These are phyloP conservation scores for Schizophyllum amplum DNA, from an alignment of 1,284 basidiomycete genomes.

Conservation along the genomic window DNA sequence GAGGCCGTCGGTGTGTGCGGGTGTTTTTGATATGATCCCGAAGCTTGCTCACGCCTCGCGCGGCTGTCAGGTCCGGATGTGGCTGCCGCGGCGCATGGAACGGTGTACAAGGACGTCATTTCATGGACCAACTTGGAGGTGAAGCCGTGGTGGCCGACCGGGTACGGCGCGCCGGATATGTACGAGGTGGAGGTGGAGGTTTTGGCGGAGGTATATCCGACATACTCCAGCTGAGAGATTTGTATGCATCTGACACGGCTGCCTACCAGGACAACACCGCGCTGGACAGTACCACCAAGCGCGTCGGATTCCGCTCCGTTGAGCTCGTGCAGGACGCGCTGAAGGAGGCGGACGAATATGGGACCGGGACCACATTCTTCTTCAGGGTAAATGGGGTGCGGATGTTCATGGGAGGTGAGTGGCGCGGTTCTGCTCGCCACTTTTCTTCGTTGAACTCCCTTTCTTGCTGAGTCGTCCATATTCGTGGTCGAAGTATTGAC, in stretches of 20 bases:
- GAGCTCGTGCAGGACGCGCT: conserved; percentile 71
- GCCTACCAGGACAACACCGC: conserved; percentile 24
- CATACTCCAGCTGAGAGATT: neutral
- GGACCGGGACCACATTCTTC: conserved; percentile 68
- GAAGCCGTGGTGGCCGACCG: conserved; percentile 79
- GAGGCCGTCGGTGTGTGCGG: no score
- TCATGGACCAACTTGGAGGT: conserved; percentile 33
- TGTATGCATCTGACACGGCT: neutral
- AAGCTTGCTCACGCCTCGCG: no score
- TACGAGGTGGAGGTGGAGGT: conserved; percentile 51
- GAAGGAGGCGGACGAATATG: conserved; percentile 35
- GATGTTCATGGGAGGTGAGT: conserved; percentile 77
- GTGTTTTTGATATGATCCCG: no score
- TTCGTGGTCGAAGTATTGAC: no score
- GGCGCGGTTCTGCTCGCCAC: neutral
- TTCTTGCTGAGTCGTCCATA: neutral
- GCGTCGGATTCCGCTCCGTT: conserved; percentile 70
- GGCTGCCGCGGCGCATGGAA: neutral
- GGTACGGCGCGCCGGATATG: conserved; percentile 72
- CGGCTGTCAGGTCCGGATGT: neutral
- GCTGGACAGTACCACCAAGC: conserved; percentile 45
- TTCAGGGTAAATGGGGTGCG: conserved; percentile 85
- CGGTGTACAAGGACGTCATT: conserved; percentile 16
- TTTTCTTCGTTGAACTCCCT: neutral
- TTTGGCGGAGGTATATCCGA: conserved; percentile 31